Evolutionary conservation across 2,329 filamentous ascomycete species (phyloP), one percentile per base, ranked within the genome.

Genomic region (Ceratocystis papillata): DNA sequence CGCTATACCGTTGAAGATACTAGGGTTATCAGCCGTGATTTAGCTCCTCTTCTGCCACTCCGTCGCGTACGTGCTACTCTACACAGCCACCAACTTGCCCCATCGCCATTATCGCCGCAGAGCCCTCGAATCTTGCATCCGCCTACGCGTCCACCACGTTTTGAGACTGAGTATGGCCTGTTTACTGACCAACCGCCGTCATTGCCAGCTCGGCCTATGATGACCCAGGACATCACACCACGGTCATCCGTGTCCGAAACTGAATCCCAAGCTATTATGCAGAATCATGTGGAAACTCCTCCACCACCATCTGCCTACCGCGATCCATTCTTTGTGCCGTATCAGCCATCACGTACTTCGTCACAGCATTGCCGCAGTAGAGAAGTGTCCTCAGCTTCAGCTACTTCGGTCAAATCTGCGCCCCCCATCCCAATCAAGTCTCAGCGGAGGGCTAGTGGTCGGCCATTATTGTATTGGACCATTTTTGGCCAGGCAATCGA

Each of bases 391-490:
- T 45, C 53, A 4, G 2, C 63, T 22, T 57, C 50, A 1, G 33
- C 50, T 45, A 17, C 50, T 33, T 60, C 53, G 2, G 28, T 50
- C 12, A 20, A 25, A 3, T 33, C 63, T 22, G 37, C 60, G 10
- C 67, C 67, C 30, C 48, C 44, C 5, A 48, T 68, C 15, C 64
- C 67, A 25, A 25, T 20, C 8, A 68, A 68, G 53, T 65, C 63
- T 8, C 3, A 12, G 25, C 62, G 30, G 5, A 37, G 67, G n/a
- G 48, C 30, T 7, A 60, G 37, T 10, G 67, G 67, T n/a, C 50
- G 41, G 7, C 61, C 62, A 50, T 28, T 68, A 30, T 41, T 67
- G 17, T 66, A 64, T 37, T 64, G 59, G 59, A 68, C 67, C 12
- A 25, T 68, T 25, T 37, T 57, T 33, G 67, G 67, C 1, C 46